Conservation (phyloP, 768 basidiomycete genomes). For the Podaxis sp. region DNA sequence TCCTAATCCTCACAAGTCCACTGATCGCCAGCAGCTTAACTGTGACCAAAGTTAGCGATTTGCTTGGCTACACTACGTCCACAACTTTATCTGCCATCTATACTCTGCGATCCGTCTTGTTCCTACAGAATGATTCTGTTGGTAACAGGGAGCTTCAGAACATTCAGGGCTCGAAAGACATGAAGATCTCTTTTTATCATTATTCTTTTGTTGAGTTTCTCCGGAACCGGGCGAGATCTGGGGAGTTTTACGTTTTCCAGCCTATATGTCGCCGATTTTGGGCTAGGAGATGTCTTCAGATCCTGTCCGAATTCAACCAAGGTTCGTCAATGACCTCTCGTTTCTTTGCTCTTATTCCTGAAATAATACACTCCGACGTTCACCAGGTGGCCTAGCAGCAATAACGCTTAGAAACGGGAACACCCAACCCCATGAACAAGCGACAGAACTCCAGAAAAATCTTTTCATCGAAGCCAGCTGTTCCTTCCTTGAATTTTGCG, state of each 20-base stretch:
- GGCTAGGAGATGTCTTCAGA: constrained; percentile 6
- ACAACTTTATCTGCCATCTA: constrained; percentile 4
- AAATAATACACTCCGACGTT: neutral
- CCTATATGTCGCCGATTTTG: neutral
- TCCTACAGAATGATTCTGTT: neutral
- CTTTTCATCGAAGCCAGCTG: constrained; percentile 7
- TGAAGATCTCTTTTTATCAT: constrained; percentile 5
- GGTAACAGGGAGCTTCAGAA: neutral
- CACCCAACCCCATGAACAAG: neutral
- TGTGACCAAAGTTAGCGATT: neutral
- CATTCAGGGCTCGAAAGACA: neutral
- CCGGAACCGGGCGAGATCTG: neutral
- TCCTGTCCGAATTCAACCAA: constrained; percentile 3
- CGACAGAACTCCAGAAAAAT: neutral
- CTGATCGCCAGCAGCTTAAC: neutral
- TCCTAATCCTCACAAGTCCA: neutral
- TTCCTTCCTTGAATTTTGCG: constrained; percentile 6
- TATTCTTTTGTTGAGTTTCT: constrained; percentile 13
- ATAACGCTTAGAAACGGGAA: neutral
- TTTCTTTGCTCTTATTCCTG: neutral
- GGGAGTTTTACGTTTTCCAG: constrained; percentile 5
- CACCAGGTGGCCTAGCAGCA: neutral
- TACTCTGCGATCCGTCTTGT: constrained; percentile 7
- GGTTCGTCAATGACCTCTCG: neutral
- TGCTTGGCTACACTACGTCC: constrained; percentile 5